These are phyloP conservation scores for Sequoia sempervirens DNA, from an alignment of 75 land plant species.

Conservation along the genomic window DNA sequence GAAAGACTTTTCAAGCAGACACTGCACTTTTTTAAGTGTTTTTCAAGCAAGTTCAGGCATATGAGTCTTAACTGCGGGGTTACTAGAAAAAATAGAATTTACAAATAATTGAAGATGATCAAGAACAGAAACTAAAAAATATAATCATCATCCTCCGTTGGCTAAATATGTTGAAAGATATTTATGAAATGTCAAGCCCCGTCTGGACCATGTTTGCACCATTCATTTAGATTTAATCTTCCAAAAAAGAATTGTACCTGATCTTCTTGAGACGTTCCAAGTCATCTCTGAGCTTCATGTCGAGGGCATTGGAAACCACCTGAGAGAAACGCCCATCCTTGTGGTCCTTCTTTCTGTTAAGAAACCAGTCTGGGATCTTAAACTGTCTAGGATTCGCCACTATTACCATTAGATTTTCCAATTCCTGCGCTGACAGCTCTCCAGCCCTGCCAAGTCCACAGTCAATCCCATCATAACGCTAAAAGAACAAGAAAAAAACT, in stretches of 20 bases:
- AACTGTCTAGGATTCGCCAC: constrained; percentile 42
- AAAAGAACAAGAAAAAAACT: not conserved
- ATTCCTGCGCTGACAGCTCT: constrained; percentile 28
- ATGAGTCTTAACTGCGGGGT: too few relatives aligned
- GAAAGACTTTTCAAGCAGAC: too few relatives aligned
- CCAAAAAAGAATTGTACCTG: not conserved
- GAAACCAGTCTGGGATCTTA: constrained; percentile 49
- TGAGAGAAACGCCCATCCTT: constrained; percentile 30
- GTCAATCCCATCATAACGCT: too few relatives aligned
- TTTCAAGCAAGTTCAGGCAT: too few relatives aligned
- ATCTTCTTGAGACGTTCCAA: constrained; percentile 31
- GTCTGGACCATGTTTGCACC: not conserved
- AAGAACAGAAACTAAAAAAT: not conserved
- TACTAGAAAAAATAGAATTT: too few relatives aligned
- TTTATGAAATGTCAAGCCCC: not conserved
- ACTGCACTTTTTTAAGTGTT: too few relatives aligned
- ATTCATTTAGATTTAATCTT: not conserved
- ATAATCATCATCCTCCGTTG: not conserved
- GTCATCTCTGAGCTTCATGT: constrained; percentile 50
- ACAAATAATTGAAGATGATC: not conserved
- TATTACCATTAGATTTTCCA: constrained; percentile 37
- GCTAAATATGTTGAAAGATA: not conserved
- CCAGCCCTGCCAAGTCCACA: constrained; percentile 26
- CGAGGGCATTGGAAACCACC: constrained; percentile 45
- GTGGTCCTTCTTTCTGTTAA: constrained; percentile 40